Base-by-base conservation (phyloP, 1,139 yeast species). In the Entelexis paramagnoliae region DNA sequence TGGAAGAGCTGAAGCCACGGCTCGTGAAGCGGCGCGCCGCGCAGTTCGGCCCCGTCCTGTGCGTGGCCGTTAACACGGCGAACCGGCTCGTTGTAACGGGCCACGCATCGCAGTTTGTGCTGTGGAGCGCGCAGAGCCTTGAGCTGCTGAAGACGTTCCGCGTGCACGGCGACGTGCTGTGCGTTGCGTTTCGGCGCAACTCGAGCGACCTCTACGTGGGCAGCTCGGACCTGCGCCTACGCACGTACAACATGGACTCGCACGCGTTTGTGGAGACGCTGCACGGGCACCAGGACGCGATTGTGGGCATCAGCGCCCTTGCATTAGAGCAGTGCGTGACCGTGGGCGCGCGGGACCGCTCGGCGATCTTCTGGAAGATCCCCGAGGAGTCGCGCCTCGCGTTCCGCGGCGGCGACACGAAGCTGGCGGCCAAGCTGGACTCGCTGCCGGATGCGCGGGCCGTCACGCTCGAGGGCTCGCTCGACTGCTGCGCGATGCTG, bases 291-390 rank as follows among this genome's bases (percentile, higher is more conserved):
- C 97, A 93, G 70, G 98, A 93, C 65, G 73, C 77, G 52, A 89
- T 91, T 43, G 76, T 78, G 44, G 96, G 82, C 63, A 81, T 91
- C 52, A 72, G 88, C 24, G 84, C 96, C 0, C 72, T 91, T 58
- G 78, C 79, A 17, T 80, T 81, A 66, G 97, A 91, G 64, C 79
- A 96, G 49, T 91, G 98, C 72, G 91, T 91, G 36, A 86, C 95
- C 22, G 97, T 89, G 26, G 98, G 98, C 20, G 76, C 94, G 5
- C 78, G 98, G 62, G 98, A 91, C 68, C 81, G 94, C 62, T 85
- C 96, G 1, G 96, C 93, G 17, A 83, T 93, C 81, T 73, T 86
- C 62, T 91, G 98, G 98, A 91, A 93, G 67, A 87, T 91, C 59
- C 79, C 95, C 28, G 98, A 93, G 63, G 98, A 91, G 69, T 80